Evolutionary conservation across 1,284 basidiomycete species (phyloP), one percentile per base, ranked within the genome.

Genomic region (Tetrapyrgos nigripes): DNA sequence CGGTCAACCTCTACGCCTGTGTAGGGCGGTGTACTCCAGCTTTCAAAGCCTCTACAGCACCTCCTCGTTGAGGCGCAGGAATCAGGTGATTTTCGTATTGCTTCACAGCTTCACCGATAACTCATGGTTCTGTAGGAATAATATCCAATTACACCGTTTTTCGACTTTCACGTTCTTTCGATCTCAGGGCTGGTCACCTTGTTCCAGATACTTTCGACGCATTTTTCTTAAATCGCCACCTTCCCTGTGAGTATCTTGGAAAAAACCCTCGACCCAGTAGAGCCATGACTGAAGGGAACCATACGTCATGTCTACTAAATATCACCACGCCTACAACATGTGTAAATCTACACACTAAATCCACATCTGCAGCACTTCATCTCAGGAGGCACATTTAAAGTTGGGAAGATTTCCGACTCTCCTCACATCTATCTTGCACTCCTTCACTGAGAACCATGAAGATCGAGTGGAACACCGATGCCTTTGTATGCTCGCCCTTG

Each of bases 391-490:
- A 26, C 49, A 35, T 29, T 23, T 17, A 28, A 9, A n/a, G n/a
- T n/a, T n/a, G n/a, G n/a, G n/a, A n/a, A n/a, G n/a, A n/a, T n/a
- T n/a, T n/a, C n/a, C n/a, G n/a, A n/a, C n/a, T n/a, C n/a, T 13
- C 27, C 31, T 35, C 33, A 23, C 31, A 13, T 13, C 31, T 11
- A 27, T 13, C 17, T 55, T 45, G 46, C 24, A 13, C 28, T 46
- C 21, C 55, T 51, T 51, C 52, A 48, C 26, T 40, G 40, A 53
- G 54, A 49, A 49, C 13, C 56, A 79, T 82, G 78, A 79, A 77
- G 68, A 81, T 82, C 46, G 79, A 80, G 58, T 83, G 81, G 81
- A 73, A 76, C 6, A 78, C 79, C 9, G 69, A 75, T 57, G 80
- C 80, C 58, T 56, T 71, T 65, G 55, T 51, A 46, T 23, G 48